Conservation (phyloP, 1,284 basidiomycete genomes). For the Microstroma glucosiphilum region DNA sequence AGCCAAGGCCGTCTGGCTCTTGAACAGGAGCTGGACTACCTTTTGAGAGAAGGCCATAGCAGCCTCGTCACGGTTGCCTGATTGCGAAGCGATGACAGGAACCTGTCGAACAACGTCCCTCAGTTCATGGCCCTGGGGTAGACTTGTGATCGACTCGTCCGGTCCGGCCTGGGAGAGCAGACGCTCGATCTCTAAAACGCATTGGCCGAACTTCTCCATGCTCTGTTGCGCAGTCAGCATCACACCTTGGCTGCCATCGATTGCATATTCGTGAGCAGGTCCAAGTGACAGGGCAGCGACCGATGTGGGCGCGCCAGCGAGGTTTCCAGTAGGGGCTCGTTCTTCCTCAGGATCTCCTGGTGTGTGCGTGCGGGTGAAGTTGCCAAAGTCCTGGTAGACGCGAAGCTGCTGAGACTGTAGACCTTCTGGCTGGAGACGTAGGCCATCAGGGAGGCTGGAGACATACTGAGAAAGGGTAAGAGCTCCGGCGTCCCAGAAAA, state of each 20-base stretch:
- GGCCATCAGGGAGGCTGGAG: conserved; percentile 74
- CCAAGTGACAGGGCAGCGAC: neutral
- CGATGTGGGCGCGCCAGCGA: neutral
- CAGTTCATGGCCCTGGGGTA: conserved; percentile 73
- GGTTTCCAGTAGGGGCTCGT: neutral
- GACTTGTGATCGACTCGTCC: conserved; percentile 22
- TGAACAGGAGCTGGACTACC: conserved; percentile 60
- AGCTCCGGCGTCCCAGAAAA: conserved; percentile 44
- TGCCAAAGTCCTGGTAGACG: conserved; percentile 87
- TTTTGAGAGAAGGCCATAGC: conserved; percentile 90
- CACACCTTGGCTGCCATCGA: neutral
- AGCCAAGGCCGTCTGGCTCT: conserved; percentile 36
- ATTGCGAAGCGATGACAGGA: conserved; percentile 68
- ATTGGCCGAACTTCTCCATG: conserved; percentile 50
- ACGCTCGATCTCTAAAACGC: conserved; percentile 41
- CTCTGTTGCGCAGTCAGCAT: conserved; percentile 32
- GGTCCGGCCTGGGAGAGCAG: conserved; percentile 34
- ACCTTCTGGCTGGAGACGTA: conserved; percentile 77
- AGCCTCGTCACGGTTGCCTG: conserved; percentile 72
- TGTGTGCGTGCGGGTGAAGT: conserved; percentile 29
- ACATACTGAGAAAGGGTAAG: conserved; percentile 62
- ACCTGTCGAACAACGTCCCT: conserved; percentile 76
- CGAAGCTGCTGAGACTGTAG: conserved; percentile 73
- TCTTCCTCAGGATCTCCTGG: neutral
- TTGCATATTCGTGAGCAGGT: neutral